phyloP scores from a whole-genome alignment of 2,329 filamentous ascomycete genomes.

The Colletotrichum tofieldiae region DNA sequence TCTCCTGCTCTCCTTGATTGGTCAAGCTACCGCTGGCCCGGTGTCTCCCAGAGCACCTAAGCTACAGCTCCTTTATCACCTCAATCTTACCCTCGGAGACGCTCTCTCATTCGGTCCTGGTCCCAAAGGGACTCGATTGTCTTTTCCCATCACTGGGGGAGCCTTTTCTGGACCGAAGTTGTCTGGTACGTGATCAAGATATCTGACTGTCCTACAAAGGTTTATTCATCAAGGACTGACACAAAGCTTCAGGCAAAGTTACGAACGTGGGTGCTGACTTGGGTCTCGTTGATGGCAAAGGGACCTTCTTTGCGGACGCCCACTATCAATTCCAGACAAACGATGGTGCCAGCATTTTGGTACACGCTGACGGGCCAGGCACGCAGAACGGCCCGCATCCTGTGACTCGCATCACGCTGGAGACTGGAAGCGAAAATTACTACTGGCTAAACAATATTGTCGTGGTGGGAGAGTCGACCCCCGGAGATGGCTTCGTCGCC shows the following conservation, averaged over 20 bases:
- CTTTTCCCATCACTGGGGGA: background rate
- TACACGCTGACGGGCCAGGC: background rate
- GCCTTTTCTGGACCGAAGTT: background rate
- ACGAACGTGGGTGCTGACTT: slow-evolving; percentile 10
- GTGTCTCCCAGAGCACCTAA: background rate
- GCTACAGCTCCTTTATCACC: background rate
- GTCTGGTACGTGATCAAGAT: background rate
- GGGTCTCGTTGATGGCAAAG: slow-evolving; percentile 15
- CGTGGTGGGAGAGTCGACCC: background rate
- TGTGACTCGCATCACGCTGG: background rate
- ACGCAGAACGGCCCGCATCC: slow-evolving; percentile 10
- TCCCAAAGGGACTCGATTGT: slow-evolving; percentile 13
- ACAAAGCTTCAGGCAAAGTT: background rate
- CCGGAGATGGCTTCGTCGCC: background rate
- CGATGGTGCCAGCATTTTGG: slow-evolving; percentile 22
- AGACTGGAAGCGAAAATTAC: slow-evolving; percentile 12
- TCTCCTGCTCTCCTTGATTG: background rate
- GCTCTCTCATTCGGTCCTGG: background rate
- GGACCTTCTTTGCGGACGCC: slow-evolving; percentile 1
- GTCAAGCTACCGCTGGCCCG: background rate
- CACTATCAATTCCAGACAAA: slow-evolving; percentile 21
- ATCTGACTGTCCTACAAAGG: background rate
- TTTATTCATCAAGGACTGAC: fast-evolving
- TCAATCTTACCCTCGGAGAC: background rate
- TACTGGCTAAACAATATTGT: slow-evolving; percentile 23